Evolutionary conservation across 495 filamentous ascomycete genomes (phyloP), one percentile per base, ranked within the genome.

Genomic region (Penicillium malachiteum): DNA sequence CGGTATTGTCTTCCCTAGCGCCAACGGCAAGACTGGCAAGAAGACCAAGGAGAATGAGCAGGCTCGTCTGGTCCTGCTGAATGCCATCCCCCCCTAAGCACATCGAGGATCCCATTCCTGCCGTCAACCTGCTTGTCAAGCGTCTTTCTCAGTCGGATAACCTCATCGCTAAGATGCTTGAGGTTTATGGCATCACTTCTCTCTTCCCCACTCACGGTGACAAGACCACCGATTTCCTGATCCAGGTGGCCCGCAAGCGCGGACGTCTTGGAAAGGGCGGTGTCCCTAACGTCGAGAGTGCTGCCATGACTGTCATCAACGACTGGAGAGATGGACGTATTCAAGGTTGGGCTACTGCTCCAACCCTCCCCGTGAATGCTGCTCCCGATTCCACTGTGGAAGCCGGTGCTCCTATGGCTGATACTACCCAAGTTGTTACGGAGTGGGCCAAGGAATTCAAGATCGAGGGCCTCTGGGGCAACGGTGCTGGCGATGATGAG

Each of bases 291-390:
- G 67, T 96, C 42, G 76, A 84, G 55, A 84, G 88, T 50, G 94
- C 95, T 6, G 94, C 92, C 33, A 93, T 91, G 81, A 87, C 89
- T 2, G 93, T 98, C 16, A 84, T 98, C 55, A 92, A 84, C 43
- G 94, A 98, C 77, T 96, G 94, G 92, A 78, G 95, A 47, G 94
- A 97, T 71, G 94, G 93, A 6, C 80, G 94, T 31, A 96, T 98
- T 51, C 91, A 96, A 68, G 93, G 93, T 21, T 97, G 93, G 93
- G 81, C 83, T 18, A 87, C 89, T 40, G 83, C 90, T 1, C 93
- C 93, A 2, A 79, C 76, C 5, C 64, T 86, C 45, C 69, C 79
- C 16, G 76, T 85, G n/a, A 80, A 80, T 21, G 61, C 70, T n/a
- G 58, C 69, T 0, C 54, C 65, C 1, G 72, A 70, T 31, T 67